Conservation (phyloP, 164 flowering plant species). For the Pachysandra terminalis region DNA sequence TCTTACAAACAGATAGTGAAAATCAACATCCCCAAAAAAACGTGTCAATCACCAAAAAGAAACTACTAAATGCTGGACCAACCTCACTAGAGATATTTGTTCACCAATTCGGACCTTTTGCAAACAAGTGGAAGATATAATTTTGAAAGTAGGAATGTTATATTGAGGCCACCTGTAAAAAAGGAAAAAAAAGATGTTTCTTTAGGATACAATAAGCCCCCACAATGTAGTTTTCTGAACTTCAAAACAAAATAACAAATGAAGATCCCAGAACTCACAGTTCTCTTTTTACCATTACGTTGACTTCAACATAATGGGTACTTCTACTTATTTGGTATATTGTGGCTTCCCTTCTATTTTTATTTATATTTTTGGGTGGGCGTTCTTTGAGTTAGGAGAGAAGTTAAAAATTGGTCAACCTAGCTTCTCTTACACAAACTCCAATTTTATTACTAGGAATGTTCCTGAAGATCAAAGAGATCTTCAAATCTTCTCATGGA, state of each 20-base stretch:
- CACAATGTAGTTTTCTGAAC: neutral
- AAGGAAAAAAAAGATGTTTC: neutral
- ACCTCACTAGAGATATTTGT: constrained; percentile 86
- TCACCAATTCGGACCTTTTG: constrained; percentile 67
- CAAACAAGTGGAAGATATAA: constrained; percentile 45
- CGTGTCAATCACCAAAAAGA: neutral
- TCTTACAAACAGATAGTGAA: constrained; percentile 55
- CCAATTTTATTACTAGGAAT: no score
- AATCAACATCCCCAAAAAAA: constrained; percentile 29
- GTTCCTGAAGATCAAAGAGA: neutral
- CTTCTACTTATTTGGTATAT: no score
- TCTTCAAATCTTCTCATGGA: neutral
- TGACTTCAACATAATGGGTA: neutral
- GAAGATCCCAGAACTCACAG: neutral
- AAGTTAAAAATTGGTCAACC: neutral
- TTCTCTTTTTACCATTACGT: no score
- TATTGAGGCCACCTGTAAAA: constrained; percentile 83
- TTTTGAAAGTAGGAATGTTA: constrained; percentile 69
- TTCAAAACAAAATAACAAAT: neutral
- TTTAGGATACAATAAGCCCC: neutral
- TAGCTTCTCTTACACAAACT: neutral
- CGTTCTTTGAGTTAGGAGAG: no score
- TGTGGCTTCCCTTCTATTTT: no score
- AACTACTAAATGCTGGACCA: constrained; percentile 15
- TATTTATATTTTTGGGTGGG: no score